Base-by-base conservation (phyloP, 371 early-diverging fungal genomes). In the Gilbertella persicaria region DNA sequence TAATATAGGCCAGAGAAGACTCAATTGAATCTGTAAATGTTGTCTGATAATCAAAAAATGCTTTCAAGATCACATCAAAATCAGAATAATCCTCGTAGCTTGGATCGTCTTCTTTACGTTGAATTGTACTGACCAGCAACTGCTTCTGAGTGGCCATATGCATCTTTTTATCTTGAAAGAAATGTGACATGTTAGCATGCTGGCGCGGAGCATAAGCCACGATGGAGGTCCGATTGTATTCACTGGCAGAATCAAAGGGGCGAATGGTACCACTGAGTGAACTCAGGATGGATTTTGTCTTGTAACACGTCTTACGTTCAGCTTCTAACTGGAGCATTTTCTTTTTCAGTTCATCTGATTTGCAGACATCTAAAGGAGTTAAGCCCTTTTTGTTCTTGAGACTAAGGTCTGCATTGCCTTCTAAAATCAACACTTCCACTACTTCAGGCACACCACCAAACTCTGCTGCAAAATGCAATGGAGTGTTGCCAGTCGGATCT, bases 401-500 rank as follows among this genome's bases (percentile, higher is more conserved):
- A 12, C 56, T 56, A 30, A 81, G 56, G 50, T 77, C 74, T 4
- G 80, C 80, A 16, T 68, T 58, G 6, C 75, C 80, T 43, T 80
- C 78, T 23, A 73, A 23, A 28, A 78, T 54, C 26, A 84, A 47
- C 4, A 82, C 79, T 16, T 73, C 67, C 3, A 84, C 60, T 0
- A 84, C 84, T 50, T 84, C 82, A 20, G 69, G 52, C 0, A 84
- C 73, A 13, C 75, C 73, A 6, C 84, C 82, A 54, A 78, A 82
- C 52, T 83, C 81, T 4, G 80, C 81, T 17, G 88, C 88, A 58
- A 84, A 84, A 58, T 87, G 88, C n/a, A 86, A 45, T 19, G 88
- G 84, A 8, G 84, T 83, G 44, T 85, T 85, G 2, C 85, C 85
- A 33, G 78, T 80, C 7, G 79, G 75, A 49, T 87, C 88, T 0